Evolutionary conservation across 2,329 filamentous ascomycete genomes (phyloP).

Genomic region (Geoglossum cookeanum): DNA sequence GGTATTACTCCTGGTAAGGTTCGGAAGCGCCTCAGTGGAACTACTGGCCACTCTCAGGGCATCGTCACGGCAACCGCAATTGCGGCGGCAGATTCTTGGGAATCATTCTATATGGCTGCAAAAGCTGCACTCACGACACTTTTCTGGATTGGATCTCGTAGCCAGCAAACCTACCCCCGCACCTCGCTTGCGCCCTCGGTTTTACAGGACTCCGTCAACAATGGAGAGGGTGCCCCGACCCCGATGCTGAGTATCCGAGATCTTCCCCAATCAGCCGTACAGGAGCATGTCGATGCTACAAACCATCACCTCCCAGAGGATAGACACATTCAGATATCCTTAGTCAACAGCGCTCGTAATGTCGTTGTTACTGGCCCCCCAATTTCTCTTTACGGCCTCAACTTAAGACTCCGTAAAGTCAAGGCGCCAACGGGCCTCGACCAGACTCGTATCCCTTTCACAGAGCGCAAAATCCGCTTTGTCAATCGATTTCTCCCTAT

Average conservation of each 20-base stretch:
- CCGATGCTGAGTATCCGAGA: constrained; percentile 98
- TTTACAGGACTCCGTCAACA: constrained; percentile 80
- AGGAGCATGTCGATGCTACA: constrained; percentile 91
- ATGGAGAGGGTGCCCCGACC: constrained; percentile 86
- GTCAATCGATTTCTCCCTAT: constrained; percentile 95
- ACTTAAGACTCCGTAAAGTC: constrained; percentile 84
- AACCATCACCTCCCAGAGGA: constrained; percentile 90
- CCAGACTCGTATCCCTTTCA: constrained; percentile 85
- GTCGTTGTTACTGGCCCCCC: constrained; percentile 93
- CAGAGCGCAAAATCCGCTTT: constrained; percentile 89
- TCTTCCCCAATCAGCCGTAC: constrained; percentile 67
- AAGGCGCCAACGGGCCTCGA: constrained; percentile 96
- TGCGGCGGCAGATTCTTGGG: constrained; percentile 81
- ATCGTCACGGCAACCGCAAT: constrained; percentile 86
- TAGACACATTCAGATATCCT: constrained; percentile 82
- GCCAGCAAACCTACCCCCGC: constrained; percentile 89
- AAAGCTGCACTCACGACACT: constrained; percentile 73
- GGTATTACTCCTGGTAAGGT: constrained; percentile 80
- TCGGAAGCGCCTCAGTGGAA: constrained; percentile 64
- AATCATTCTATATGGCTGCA: constrained; percentile 66
- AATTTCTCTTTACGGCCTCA: constrained; percentile 88
- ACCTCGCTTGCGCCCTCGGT: constrained; percentile 84
- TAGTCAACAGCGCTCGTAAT: constrained; percentile 93
- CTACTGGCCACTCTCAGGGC: constrained; percentile 92
- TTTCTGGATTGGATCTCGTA: constrained; percentile 96